A percentile compares a stretch with the other conserved stretches of the same genome.
phyloP scores from a whole-genome alignment of 352 stramenopile species.

The Halophytophthora polymorphica region DNA sequence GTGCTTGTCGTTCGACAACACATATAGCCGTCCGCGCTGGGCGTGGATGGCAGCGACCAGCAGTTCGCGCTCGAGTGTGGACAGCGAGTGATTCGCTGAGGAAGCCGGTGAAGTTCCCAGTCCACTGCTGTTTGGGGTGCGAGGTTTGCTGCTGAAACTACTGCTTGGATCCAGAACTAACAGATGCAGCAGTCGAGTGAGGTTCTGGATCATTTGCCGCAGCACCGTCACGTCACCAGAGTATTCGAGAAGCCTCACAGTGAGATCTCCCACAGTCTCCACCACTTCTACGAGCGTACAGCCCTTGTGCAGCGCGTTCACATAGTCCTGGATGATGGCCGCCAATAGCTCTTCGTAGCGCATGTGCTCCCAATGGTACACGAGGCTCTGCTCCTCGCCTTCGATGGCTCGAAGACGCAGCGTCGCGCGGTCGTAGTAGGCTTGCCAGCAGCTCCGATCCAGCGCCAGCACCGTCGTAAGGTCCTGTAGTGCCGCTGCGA shows the following conservation, averaged over 20 bases:
- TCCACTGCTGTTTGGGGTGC: constrained; percentile 8
- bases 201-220: constrained; percentile 58
- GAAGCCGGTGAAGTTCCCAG: constrained; percentile 4
- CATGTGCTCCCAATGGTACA: constrained; percentile 70
- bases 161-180: constrained; percentile 36
- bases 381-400: constrained; percentile 52
- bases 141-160: constrained; percentile 23
- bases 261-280: constrained; percentile 70
- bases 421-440: constrained; percentile 76
- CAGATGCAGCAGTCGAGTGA: constrained; percentile 55
- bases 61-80: constrained; percentile 41
- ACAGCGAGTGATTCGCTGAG: constrained; percentile 13
- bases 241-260: constrained; percentile 62
- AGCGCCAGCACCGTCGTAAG: constrained; percentile 52
- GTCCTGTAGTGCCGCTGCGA: constrained; percentile 57
- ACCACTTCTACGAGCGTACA: constrained; percentile 72
- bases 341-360: constrained; percentile 60
- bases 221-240: constrained; percentile 56
- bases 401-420: constrained; percentile 66
- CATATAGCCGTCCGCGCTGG: constrained; percentile 60
- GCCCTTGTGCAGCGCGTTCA: constrained; percentile 65
- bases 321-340: constrained; percentile 71
- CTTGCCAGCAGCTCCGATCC: constrained; percentile 70
- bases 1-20: constrained; percentile 49
- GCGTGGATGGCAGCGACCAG: constrained; percentile 57